phyloP scores from a whole-genome alignment of 352 stramenopile species.

The Globisporangium cederbergense region DNA sequence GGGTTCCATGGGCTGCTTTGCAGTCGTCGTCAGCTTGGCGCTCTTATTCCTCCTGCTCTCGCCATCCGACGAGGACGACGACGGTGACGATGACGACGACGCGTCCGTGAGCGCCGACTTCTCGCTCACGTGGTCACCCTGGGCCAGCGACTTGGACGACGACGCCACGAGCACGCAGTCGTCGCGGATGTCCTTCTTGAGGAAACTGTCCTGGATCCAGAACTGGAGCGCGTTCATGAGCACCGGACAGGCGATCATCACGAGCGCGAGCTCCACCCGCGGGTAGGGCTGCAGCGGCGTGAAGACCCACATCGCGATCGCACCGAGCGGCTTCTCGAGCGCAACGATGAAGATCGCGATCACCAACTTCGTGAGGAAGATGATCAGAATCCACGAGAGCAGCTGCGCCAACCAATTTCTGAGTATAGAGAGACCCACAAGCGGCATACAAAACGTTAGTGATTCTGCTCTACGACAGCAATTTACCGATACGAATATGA shows the following conservation, averaged over 20 bases:
- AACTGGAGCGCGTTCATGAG: slow-evolving; percentile 89
- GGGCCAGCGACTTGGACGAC: slow-evolving; percentile 22
- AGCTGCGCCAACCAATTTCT: slow-evolving; percentile 74
- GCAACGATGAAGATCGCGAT: slow-evolving; percentile 73
- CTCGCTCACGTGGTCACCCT: slow-evolving; percentile 14
- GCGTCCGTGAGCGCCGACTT: slow-evolving; percentile 19
- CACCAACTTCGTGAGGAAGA: slow-evolving; percentile 75
- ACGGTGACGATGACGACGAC: slow-evolving; percentile 9
- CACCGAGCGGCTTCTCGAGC: slow-evolving; percentile 59
- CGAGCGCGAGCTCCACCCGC: slow-evolving; percentile 68
- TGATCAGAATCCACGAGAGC: slow-evolving; percentile 76
- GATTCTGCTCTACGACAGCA: neutral
- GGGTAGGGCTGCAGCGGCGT: slow-evolving; percentile 61
- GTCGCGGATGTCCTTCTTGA: slow-evolving; percentile 79
- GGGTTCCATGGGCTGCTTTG: neutral
- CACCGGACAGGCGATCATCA: slow-evolving; percentile 88
- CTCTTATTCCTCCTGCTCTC: slow-evolving; percentile 1
- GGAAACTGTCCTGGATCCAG: slow-evolving; percentile 89
- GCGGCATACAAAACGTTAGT: neutral
- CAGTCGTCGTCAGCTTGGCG: neutral
- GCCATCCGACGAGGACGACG: neutral
- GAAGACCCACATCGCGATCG: slow-evolving; percentile 66
- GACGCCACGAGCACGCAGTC: slow-evolving; percentile 47
- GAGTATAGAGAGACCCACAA: neutral
- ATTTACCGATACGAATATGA: neutral